These are phyloP conservation scores for Magnusiomyces paraingens DNA, from an alignment of 1,139 yeast species.

Conservation along the genomic window DNA sequence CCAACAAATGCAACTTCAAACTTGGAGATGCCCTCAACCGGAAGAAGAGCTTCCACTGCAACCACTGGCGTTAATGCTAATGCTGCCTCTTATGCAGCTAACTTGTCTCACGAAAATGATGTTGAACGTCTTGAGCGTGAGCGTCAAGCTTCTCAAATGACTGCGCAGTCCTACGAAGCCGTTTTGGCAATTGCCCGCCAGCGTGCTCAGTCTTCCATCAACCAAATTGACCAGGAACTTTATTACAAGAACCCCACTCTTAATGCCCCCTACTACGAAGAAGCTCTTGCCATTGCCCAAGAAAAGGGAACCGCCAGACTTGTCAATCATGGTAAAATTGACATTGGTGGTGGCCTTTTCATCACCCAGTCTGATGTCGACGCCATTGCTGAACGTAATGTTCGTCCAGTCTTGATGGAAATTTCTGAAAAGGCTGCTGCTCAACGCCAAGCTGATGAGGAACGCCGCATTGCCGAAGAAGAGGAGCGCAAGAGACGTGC, in stretches of 20 bases:
- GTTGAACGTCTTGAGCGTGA: slow-evolving; percentile 19
- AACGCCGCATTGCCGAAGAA: slow-evolving; percentile 47
- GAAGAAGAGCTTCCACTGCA: slow-evolving; percentile 19
- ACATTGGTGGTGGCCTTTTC: slow-evolving; percentile 85
- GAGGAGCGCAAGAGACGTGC: slow-evolving; percentile 39
- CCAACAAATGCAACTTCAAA: slow-evolving; percentile 19
- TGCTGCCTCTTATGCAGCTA: slow-evolving; percentile 15
- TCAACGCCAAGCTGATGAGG: slow-evolving; percentile 66
- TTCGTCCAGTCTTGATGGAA: slow-evolving; percentile 78
- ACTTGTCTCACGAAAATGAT: slow-evolving; percentile 16
- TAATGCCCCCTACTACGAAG: slow-evolving; percentile 30
- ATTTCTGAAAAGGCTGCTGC: slow-evolving; percentile 62
- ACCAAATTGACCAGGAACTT: slow-evolving; percentile 37
- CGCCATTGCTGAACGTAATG: slow-evolving; percentile 73
- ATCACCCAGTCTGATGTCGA: slow-evolving; percentile 73
- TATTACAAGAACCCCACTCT: slow-evolving; percentile 33
- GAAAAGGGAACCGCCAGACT: slow-evolving; percentile 53
- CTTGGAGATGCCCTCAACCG: slow-evolving; percentile 14
- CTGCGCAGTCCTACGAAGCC: slow-evolving; percentile 23
- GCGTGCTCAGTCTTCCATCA: slow-evolving; percentile 31
- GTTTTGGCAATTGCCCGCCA: slow-evolving; percentile 34
- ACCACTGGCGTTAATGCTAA: slow-evolving; percentile 12
- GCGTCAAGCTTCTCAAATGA: slow-evolving; percentile 37
- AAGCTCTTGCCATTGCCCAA: slow-evolving; percentile 55
- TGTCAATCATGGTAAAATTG: slow-evolving; percentile 50